Conservation (phyloP, 2,329 filamentous ascomycete genomes). For the Pseudocercospora crystallina region DNA sequence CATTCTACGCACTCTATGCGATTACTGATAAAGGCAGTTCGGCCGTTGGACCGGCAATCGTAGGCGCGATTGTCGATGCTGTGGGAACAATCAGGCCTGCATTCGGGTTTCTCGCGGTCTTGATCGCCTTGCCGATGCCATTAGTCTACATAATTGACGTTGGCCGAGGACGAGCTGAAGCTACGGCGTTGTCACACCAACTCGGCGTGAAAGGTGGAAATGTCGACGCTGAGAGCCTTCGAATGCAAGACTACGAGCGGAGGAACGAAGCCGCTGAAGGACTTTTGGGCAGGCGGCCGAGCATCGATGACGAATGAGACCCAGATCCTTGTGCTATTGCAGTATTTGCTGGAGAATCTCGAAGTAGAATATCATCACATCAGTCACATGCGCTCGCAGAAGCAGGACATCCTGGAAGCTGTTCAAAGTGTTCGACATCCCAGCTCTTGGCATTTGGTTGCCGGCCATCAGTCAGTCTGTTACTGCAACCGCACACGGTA, state of each 20-base stretch:
- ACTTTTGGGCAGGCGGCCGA: constrained; percentile 1
- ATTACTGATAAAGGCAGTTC: constrained; percentile 95
- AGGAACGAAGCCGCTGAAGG: constrained; percentile 8
- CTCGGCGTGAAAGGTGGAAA: constrained; percentile 4
- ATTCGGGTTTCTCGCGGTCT: constrained; percentile 78
- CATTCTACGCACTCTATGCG: constrained; percentile 90
- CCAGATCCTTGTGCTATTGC: too few relatives aligned
- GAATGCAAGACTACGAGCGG: constrained; percentile 21
- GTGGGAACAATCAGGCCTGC: constrained; percentile 53
- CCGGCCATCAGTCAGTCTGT: too few relatives aligned
- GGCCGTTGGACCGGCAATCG: constrained; percentile 85
- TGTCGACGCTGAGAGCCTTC: not conserved
- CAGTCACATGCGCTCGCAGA: too few relatives aligned
- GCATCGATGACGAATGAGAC: too few relatives aligned
- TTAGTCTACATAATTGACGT: constrained; percentile 80
- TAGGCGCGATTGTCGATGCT: constrained; percentile 80
- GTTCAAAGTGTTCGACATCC: too few relatives aligned
- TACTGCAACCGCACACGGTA: too few relatives aligned
- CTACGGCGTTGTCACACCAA: constrained; percentile 23
- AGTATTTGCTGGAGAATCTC: too few relatives aligned
- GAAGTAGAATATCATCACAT: too few relatives aligned
- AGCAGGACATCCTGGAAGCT: too few relatives aligned
- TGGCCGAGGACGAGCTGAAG: constrained; percentile 50
- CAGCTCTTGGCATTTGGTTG: too few relatives aligned
- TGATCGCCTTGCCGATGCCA: constrained; percentile 76